Base-by-base conservation (phyloP, 116 monocot genomes). In the Thalassia testudinum region DNA sequence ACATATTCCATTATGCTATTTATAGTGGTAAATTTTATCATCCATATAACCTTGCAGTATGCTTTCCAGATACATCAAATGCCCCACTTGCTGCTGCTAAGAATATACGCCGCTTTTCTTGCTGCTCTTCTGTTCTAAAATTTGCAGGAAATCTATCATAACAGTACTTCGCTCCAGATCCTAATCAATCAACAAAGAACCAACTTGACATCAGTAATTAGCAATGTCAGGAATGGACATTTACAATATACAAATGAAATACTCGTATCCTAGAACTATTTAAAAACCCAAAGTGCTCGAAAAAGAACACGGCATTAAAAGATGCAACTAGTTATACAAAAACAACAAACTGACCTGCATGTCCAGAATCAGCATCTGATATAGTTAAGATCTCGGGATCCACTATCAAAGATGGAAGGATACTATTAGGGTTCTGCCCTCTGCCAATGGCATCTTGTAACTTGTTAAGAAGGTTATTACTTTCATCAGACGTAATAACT, bases 381-480 rank as follows among this genome's bases (percentile, higher is more conserved):
- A 97, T 74, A 28, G 95, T 88, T 52, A 82, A 73, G 43, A 85
- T 76, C 60, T 97, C 95, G 47, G 77, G 89, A 54, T 88, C 85
- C 27, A 61, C 51, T 11, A 57, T 30, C 19, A 52, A 42, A 63
- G 76, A 63, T 15, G 87, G 87, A 50, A 88, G 82, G 48, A 97
- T 85, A 27, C 61, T 64, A 56, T 48, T 50, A 63, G 73, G 78
- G 52, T 68, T 72, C 72, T 85, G 95, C 63, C 95, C 88, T 58
- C 95, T 75, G 47, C 95, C 95, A 27, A 60, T 73, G 70, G 88
- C 82, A 79, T 97, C 95, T 79, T 97, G 95, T 71, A 97, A 72
- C 72, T 88, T 97, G 68, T 82, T 73, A 58, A 97, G 81, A 75
- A 97, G 88, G 65, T 81, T 97, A 56, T 59, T 69, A 43, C 45